Evolutionary conservation across 352 stramenopile genomes (phyloP), one percentile per base, ranked within the genome.

Genomic region (Saprolegnia diclina): DNA sequence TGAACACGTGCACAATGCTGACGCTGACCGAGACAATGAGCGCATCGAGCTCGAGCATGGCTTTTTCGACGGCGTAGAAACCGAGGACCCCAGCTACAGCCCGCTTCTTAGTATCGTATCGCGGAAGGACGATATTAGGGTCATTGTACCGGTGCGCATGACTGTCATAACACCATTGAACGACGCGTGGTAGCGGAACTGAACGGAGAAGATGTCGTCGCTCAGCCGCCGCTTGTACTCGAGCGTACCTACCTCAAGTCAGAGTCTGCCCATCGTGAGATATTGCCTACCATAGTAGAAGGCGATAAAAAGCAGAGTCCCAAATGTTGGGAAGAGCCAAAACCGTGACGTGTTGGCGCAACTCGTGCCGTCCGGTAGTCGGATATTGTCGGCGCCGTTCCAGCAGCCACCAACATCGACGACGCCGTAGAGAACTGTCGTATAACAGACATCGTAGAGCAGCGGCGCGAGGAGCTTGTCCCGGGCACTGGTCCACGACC

Each of bases 201-300:
- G 63, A 57, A 69, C 63, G 13, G 63, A 52, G 29, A 29, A 69
- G 1, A 69, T 42, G 1, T 69, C 42, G 24, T 69, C 63, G 44
- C 63, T 69, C 3, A 69, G 50, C 29, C 52, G 63, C 63, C 40
- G 46, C 21, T 69, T 69, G 53, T 69, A 69, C 16, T 61, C 22
- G n/a, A 69, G 50, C 18, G 63, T 69, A 22, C 63, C 63, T 69
- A 69, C n/a, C 18, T n/a, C 42, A 10, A 48, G 4, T 45, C 7
- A 29, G 9, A 57, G 9, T 61, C 1, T 45, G n/a, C 40, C 26
- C 19, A 19, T 22, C 13, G 5, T 46, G 24, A 62, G 19, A 2
- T 26, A 62, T 37, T 40, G 57, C 42, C 2, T 67, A 69, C 63
- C 42, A 21, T 45, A 69, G 21, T 61, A 69, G 2, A 69, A 18